Conservation (phyloP, 495 filamentous ascomycete species). For the Aspergillus egyptiacus region DNA sequence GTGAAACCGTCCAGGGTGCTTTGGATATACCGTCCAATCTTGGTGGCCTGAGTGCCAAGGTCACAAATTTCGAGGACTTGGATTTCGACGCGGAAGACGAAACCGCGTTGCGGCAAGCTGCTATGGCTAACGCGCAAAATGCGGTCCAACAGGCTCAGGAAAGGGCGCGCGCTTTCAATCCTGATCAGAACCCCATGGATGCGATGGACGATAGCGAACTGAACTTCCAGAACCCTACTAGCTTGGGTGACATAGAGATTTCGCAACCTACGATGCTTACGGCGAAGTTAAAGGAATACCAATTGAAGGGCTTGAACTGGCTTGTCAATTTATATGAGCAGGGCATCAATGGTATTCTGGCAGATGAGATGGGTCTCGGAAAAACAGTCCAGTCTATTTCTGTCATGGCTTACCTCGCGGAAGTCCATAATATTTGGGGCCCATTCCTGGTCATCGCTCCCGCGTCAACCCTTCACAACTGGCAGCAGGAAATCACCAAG, state of each 20-base stretch:
- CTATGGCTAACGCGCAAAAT: conserved; percentile 92
- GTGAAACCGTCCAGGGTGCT: too few relatives aligned
- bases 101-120: conserved; percentile 68
- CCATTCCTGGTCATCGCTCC: conserved; percentile 96
- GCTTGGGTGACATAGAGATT: conserved; percentile 87
- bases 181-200: conserved; percentile 49
- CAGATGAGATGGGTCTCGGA: conserved; percentile 98
- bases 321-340: conserved; percentile 98
- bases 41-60: conserved; percentile 55
- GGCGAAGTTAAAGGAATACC: conserved; percentile 94
- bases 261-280: conserved; percentile 91
- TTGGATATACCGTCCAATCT: too few relatives aligned
- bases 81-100: conserved; percentile 97
- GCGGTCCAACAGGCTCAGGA: conserved; percentile 93
- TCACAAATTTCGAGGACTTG: conserved; percentile 87
- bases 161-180: conserved; percentile 86
- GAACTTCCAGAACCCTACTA: conserved; percentile 99
- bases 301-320: conserved; percentile 98
- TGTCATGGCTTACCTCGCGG: conserved; percentile 97
- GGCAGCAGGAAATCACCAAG: conserved; percentile 94
- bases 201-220: conserved; percentile 76
- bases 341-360: conserved; percentile 98
- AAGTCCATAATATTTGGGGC: conserved; percentile 96
- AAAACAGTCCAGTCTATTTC: conserved; percentile 99
- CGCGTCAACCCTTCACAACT: conserved; percentile 95